These are phyloP conservation scores for Gossypioides kirkii DNA, from an alignment of 345 rosid species.

Conservation along the genomic window DNA sequence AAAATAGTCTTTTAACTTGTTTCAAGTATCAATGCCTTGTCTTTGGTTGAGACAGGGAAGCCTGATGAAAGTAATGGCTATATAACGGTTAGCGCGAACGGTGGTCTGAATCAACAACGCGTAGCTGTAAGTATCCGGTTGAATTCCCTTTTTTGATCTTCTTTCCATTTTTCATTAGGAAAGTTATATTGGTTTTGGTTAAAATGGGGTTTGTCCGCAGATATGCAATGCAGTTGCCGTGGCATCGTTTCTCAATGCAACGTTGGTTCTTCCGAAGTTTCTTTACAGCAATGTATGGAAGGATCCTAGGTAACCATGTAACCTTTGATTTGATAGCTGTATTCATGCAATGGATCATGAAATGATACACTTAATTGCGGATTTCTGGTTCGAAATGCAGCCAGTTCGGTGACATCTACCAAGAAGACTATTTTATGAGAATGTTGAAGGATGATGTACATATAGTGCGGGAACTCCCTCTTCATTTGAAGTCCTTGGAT, in stretches of 20 bases:
- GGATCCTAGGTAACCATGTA: slow-evolving; percentile 66
- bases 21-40: too few species aligned
- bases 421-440: slow-evolving; percentile 56
- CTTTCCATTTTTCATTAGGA: not conserved
- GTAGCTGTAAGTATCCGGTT: slow-evolving; percentile 68
- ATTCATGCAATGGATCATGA: not conserved
- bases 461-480: slow-evolving; percentile 74
- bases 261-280: slow-evolving; percentile 74
- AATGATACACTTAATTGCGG: slow-evolving; percentile 7
- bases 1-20: too few species aligned
- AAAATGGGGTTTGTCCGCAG: slow-evolving; percentile 33
- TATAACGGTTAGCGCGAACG: slow-evolving; percentile 77
- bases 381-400: slow-evolving; percentile 37
- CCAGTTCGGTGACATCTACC: slow-evolving; percentile 84
- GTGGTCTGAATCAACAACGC: slow-evolving; percentile 95
- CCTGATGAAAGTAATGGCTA: slow-evolving; percentile 53
- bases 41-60: slow-evolving; percentile 36
- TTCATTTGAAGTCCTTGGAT: slow-evolving; percentile 48
- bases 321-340: not conserved
- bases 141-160: not conserved
- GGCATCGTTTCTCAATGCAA: slow-evolving; percentile 79
- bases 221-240: slow-evolving; percentile 79
- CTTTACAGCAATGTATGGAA: slow-evolving; percentile 97
- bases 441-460: slow-evolving; percentile 53
- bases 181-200: not conserved